phyloP scores from a whole-genome alignment of 192 early-diverging fungal species.

The Thamnidium elegans region DNA sequence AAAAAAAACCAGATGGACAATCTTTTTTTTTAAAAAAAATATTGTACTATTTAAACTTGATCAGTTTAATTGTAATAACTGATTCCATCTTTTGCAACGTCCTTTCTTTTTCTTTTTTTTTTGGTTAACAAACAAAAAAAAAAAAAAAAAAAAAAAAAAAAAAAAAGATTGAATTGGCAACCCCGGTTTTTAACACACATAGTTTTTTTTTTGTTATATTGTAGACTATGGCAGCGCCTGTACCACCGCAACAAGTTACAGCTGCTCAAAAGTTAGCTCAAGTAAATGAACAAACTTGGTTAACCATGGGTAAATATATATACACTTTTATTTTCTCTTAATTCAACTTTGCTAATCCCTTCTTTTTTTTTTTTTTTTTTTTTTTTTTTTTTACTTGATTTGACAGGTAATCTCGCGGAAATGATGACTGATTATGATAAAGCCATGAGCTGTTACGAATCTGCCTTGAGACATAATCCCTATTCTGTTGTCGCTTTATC shows the following conservation, averaged over 20 bases:
- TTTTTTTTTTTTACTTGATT: too few relatives aligned
- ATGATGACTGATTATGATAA: slow-evolving; percentile 69
- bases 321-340: background rate
- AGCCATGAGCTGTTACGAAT: slow-evolving; percentile 83
- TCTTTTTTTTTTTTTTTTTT: background rate
- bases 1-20: too few relatives aligned
- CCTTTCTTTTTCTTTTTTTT: too few relatives aligned
- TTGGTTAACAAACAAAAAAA: too few relatives aligned
- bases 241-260: slow-evolving; percentile 19
- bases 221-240: background rate
- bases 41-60: too few relatives aligned
- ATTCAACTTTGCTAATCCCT: background rate
- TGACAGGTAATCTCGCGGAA: slow-evolving; percentile 31
- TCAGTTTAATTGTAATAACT: too few relatives aligned
- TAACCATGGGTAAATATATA: slow-evolving; percentile 50
- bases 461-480: slow-evolving; percentile 91
- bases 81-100: too few relatives aligned
- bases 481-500: slow-evolving; percentile 80
- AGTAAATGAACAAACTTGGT: slow-evolving; percentile 60
- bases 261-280: slow-evolving; percentile 45
- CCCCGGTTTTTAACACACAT: too few relatives aligned
- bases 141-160: too few relatives aligned
- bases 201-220: too few relatives aligned
- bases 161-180: too few relatives aligned
- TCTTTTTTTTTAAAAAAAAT: too few relatives aligned